phyloP scores from a whole-genome alignment of 805 yeast species.

The Kuraishia floccosa region DNA sequence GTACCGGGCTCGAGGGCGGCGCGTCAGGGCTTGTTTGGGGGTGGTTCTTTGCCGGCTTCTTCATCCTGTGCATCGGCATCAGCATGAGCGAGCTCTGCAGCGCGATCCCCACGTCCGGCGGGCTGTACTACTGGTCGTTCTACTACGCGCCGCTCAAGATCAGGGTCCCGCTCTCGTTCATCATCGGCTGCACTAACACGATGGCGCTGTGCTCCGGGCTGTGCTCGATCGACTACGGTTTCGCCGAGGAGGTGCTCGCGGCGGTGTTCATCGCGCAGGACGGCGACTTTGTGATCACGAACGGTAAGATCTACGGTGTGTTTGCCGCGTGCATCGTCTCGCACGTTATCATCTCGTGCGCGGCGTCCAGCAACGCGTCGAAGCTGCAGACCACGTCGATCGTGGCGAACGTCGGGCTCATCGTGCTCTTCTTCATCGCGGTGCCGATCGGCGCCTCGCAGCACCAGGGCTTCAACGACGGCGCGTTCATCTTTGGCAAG shows the following conservation, averaged over 20 bases:
- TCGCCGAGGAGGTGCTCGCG: constrained; percentile 29
- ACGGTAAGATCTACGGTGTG: constrained; percentile 28
- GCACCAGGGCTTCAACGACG: constrained; percentile 17
- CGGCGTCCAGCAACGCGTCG: constrained; percentile 27
- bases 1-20: constrained; percentile 45
- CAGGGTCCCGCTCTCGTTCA: constrained; percentile 25
- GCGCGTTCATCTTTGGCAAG: constrained; percentile 23
- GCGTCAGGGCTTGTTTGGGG: constrained; percentile 51
- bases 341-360: constrained; percentile 24
- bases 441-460: constrained; percentile 29
- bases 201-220: constrained; percentile 29
- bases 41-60: constrained; percentile 36
- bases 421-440: constrained; percentile 29
- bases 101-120: constrained; percentile 52
- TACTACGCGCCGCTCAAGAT: constrained; percentile 27
- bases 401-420: constrained; percentile 21
- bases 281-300: constrained; percentile 26
- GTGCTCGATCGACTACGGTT: constrained; percentile 32
- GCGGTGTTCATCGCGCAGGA: constrained; percentile 28
- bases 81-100: constrained; percentile 52
- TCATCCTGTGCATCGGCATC: constrained; percentile 41
- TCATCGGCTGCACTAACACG: constrained; percentile 32
- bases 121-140: constrained; percentile 43
- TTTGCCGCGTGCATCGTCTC: constrained; percentile 29
- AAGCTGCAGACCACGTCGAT: constrained; percentile 28